Conservation (phyloP, 768 basidiomycete genomes). For the Agrocybe chaxingu region DNA sequence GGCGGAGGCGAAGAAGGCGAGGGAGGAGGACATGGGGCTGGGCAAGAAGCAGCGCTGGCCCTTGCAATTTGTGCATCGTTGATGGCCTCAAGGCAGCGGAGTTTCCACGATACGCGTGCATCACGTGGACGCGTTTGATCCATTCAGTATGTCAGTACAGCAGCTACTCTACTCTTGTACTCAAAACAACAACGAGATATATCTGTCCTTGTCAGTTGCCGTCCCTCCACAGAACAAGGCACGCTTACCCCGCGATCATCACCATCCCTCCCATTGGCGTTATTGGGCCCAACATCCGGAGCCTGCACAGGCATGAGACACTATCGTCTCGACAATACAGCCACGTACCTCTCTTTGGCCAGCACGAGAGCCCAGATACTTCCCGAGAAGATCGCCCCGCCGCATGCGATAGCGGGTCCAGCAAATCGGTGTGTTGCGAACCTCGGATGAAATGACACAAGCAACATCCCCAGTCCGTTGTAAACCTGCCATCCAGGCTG, state of each 20-base stretch:
- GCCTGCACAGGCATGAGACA: slow-evolving; percentile 17
- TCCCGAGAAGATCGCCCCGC: slow-evolving; percentile 59
- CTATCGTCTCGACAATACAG: slow-evolving; percentile 12
- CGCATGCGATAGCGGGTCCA: slow-evolving; percentile 61
- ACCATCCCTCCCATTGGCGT: slow-evolving; percentile 64
- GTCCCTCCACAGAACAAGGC: not conserved
- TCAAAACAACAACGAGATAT: slow-evolving; percentile 49
- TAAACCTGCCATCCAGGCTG: slow-evolving; percentile 42
- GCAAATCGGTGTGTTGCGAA: slow-evolving; percentile 61
- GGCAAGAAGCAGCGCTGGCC: slow-evolving; percentile 10
- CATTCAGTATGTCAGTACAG: not conserved
- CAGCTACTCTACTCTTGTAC: not conserved
- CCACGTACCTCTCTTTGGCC: slow-evolving; percentile 38
- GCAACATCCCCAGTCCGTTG: slow-evolving; percentile 65
- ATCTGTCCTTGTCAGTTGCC: slow-evolving; percentile 31
- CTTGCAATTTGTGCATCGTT: slow-evolving; percentile 24
- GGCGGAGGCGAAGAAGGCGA: slow-evolving; percentile 62
- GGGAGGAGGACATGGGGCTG: slow-evolving; percentile 31
- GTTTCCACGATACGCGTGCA: slow-evolving; percentile 37
- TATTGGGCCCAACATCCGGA: slow-evolving; percentile 56
- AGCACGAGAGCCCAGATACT: slow-evolving; percentile 57
- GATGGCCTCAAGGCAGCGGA: slow-evolving; percentile 31
- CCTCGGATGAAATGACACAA: slow-evolving; percentile 59
- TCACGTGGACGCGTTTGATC: slow-evolving; percentile 29
- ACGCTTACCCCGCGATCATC: slow-evolving; percentile 66